Evolutionary conservation across 1,284 basidiomycete species (phyloP), one percentile per base, ranked within the genome.

Genomic region (Cryptococcus floricola): DNA sequence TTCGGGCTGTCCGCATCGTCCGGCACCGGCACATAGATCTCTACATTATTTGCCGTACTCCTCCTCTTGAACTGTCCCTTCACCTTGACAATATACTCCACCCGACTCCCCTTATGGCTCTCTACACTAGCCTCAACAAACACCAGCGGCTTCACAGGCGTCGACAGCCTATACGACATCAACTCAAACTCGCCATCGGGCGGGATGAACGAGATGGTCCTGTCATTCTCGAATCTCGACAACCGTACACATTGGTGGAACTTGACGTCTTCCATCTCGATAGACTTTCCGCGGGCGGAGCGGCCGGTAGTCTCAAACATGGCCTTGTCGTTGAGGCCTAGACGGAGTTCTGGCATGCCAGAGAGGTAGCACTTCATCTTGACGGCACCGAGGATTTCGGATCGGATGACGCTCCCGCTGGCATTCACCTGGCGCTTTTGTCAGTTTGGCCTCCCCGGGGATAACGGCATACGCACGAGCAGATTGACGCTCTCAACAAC

Each of bases 341-440:
- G 78, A 50, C 96, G 82, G 52, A 98, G 81, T 74, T 99, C 96
- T 12, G 96, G 96, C 96, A 98, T 99, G 18, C 96, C 96, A 10
- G 90, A 92, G 3, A 99, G 83, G 76, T 98, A 98, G 75, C 95
- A 98, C 79, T 98, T 98, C 95, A 98, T 98, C 83, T 99, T 98
- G 72, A 99, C 84, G 0, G 94, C 91, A 9, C 96, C 96, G 3
- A 98, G 80, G 65, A 98, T 98, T 79, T 99, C 96, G 44, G 91
- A 95, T 48, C 96, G 86, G 14, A 98, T 91, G 41, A 98, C 96
- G 68, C 95, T 96, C 42, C 96, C 96, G 63, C 91, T 91, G 3
- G 95, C 88, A 70, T 98, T 98, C 49, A 98, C 93, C 90, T 92
- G 62, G 2, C 19, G n/a, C 16, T 5, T 48, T 28, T 18, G 58